Evolutionary conservation across 164 flowering plant species (phyloP).

Genomic region (Umbellularia californica): DNA sequence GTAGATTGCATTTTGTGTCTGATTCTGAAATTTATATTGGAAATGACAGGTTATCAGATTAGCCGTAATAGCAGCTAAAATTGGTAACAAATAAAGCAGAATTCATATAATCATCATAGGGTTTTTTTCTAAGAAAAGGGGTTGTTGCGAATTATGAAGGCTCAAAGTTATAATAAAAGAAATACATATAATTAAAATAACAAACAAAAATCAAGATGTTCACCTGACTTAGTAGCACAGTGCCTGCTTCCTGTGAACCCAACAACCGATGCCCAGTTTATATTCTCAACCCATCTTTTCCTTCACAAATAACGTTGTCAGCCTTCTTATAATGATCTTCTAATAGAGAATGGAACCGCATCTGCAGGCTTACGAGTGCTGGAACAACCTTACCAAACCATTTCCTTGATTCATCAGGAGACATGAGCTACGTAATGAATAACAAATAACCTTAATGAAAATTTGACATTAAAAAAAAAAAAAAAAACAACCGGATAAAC

Average conservation of each 20-base stretch:
- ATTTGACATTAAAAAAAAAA: no score
- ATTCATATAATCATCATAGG: background rate
- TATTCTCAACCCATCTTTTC: slow-evolving; percentile 11
- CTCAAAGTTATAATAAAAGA: background rate
- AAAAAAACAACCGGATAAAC: no score
- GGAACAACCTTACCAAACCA: slow-evolving; percentile 79
- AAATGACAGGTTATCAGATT: no score
- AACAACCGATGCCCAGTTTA: slow-evolving; percentile 60
- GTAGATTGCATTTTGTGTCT: no score
- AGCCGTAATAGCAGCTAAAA: no score
- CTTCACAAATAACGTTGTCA: slow-evolving; percentile 24
- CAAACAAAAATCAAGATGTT: background rate
- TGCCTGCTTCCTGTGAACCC: slow-evolving; percentile 61
- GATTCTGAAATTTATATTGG: no score
- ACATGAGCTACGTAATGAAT: slow-evolving; percentile 39
- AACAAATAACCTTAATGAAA: background rate
- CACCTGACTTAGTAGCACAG: slow-evolving; percentile 81
- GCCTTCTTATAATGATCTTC: slow-evolving; percentile 62
- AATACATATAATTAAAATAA: background rate
- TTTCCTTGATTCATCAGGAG: slow-evolving; percentile 42
- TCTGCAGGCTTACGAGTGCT: slow-evolving; percentile 48
- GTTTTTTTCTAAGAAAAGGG: background rate
- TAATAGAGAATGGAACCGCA: slow-evolving; percentile 59
- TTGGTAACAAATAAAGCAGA: background rate
- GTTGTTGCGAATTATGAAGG: no score